Percentiles rank a stretch among this genome's conserved stretches.
Conservation (phyloP, 495 filamentous ascomycete species). For the Oleoguttula mirabilis region DNA sequence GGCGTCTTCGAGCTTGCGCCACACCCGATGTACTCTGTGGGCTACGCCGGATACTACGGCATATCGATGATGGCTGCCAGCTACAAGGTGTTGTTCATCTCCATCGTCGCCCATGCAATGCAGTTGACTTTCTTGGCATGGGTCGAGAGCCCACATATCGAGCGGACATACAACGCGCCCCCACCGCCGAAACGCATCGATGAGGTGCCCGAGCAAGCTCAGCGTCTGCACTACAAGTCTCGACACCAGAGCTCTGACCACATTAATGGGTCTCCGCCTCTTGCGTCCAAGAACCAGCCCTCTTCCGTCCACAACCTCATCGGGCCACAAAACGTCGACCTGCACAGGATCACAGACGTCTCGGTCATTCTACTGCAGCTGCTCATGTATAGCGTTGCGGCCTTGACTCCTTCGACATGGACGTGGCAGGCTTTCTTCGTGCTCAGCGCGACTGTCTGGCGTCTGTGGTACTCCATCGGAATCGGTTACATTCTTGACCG, state of each 20-base stretch:
- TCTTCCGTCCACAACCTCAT: slow-evolving; percentile 65
- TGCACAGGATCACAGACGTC: slow-evolving; percentile 73
- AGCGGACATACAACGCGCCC: slow-evolving; percentile 92
- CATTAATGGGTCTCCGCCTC: slow-evolving; percentile 10
- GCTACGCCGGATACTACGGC: slow-evolving; percentile 95
- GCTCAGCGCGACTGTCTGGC: slow-evolving; percentile 65
- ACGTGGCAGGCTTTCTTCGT: slow-evolving; percentile 68
- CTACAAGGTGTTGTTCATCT: slow-evolving; percentile 93
- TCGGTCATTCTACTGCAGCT: slow-evolving; percentile 61
- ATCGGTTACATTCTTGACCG: slow-evolving; percentile 71
- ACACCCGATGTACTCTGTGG: slow-evolving; percentile 98
- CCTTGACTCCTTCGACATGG: slow-evolving; percentile 65
- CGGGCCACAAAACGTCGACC: slow-evolving; percentile 71
- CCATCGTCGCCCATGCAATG: slow-evolving; percentile 83
- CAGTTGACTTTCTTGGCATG: slow-evolving; percentile 84
- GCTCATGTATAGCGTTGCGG: slow-evolving; percentile 59
- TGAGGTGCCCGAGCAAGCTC: slow-evolving; percentile 3
- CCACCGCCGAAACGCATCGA: slow-evolving; percentile 45
- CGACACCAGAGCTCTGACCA: slow-evolving; percentile 19
- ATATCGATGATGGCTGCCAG: slow-evolving; percentile 98
- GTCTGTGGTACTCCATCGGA: slow-evolving; percentile 84
- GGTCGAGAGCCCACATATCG: slow-evolving; percentile 95
- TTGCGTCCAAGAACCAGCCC: slow-evolving; percentile 37
- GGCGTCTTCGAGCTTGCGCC: slow-evolving; percentile 94
- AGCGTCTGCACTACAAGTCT: slow-evolving; percentile 23